Conservation (phyloP, 208 protist genomes). For the Crithidia fasciculata region DNA sequence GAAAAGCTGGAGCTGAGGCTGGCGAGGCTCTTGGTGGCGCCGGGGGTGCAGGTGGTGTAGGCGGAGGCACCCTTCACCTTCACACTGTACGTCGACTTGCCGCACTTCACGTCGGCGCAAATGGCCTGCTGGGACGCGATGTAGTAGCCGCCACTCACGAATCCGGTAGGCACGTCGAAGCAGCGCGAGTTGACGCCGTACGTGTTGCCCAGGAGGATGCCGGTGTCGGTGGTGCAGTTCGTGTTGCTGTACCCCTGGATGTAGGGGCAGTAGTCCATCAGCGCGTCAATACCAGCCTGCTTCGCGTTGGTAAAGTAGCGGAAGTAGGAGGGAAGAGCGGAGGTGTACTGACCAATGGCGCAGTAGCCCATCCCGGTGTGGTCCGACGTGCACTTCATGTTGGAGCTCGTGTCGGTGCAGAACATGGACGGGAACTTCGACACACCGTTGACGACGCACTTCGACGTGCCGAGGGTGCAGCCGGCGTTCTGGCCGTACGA, state of each 20-base stretch:
- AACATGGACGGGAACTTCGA: slow-evolving; percentile 53
- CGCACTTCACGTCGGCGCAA: too few species aligned
- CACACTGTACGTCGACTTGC: too few species aligned
- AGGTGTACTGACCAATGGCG: neutral
- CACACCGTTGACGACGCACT: slow-evolving; percentile 37
- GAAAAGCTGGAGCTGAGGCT: too few species aligned
- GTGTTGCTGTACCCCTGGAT: slow-evolving; percentile 27
- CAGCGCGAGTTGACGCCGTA: too few species aligned
- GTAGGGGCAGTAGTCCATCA: slow-evolving; percentile 63
- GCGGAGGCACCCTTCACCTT: too few species aligned
- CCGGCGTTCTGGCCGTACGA: slow-evolving; percentile 67
- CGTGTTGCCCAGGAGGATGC: too few species aligned
- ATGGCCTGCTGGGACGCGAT: too few species aligned
- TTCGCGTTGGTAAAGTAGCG: slow-evolving; percentile 49
- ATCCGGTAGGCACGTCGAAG: too few species aligned
- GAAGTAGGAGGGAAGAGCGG: slow-evolving; percentile 27
- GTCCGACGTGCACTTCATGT: too few species aligned
- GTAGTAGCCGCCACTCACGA: too few species aligned
- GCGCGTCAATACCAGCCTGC: slow-evolving; percentile 15
- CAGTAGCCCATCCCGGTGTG: neutral
- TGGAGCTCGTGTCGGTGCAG: slow-evolving; percentile 31
- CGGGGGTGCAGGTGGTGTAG: too few species aligned
- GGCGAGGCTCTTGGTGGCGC: too few species aligned
- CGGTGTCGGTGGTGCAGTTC: slow-evolving; percentile 10
- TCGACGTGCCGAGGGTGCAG: slow-evolving; percentile 45